A percentile compares a stretch with the other conserved stretches of the same genome.
These are phyloP conservation scores for Phytophthora pseudosyringae DNA, from an alignment of 352 stramenopile species.

Conservation along the genomic window DNA sequence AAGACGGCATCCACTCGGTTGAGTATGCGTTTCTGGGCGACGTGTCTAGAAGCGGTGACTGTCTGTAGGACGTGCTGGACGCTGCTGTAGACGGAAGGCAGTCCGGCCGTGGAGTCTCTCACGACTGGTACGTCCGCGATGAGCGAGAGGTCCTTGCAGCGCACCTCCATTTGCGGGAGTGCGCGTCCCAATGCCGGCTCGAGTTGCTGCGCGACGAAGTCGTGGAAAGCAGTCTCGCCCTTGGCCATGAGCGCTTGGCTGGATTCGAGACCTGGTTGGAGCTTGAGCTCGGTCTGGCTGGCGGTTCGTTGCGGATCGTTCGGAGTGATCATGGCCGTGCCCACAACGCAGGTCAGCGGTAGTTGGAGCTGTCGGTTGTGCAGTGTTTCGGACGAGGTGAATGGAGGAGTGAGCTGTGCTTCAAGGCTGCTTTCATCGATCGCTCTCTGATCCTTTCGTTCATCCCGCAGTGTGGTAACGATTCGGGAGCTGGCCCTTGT, in stretches of 20 bases:
- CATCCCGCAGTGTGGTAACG: neutral
- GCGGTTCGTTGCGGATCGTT: neutral
- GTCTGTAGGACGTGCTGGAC: slow-evolving; percentile 28
- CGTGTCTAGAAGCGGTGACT: slow-evolving; percentile 4
- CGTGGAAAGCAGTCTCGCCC: slow-evolving; percentile 1
- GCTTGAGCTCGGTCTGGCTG: slow-evolving; percentile 5
- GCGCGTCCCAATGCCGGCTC: neutral
- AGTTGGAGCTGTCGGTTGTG: neutral
- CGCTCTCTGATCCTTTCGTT: neutral
- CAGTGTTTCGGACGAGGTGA: neutral
- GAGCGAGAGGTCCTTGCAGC: slow-evolving; percentile 43
- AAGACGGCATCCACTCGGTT: slow-evolving; percentile 42
- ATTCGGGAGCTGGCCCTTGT: neutral
- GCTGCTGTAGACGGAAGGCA: slow-evolving; percentile 44
- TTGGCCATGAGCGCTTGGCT: neutral
- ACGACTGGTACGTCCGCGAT: slow-evolving; percentile 34
- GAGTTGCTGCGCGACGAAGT: neutral
- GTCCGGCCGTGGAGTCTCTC: slow-evolving; percentile 1
- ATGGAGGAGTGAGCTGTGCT: slow-evolving; percentile 6
- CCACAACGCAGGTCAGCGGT: neutral
- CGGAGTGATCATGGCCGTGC: neutral
- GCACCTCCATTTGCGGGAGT: slow-evolving; percentile 20
- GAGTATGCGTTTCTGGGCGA: slow-evolving; percentile 32
- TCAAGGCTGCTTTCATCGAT: neutral
- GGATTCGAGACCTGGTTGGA: slow-evolving; percentile 7